Percentiles rank a stretch among this genome's conserved stretches.
phyloP scores from a whole-genome alignment of 2,329 filamentous ascomycete species.

The Huntiella savannae region DNA sequence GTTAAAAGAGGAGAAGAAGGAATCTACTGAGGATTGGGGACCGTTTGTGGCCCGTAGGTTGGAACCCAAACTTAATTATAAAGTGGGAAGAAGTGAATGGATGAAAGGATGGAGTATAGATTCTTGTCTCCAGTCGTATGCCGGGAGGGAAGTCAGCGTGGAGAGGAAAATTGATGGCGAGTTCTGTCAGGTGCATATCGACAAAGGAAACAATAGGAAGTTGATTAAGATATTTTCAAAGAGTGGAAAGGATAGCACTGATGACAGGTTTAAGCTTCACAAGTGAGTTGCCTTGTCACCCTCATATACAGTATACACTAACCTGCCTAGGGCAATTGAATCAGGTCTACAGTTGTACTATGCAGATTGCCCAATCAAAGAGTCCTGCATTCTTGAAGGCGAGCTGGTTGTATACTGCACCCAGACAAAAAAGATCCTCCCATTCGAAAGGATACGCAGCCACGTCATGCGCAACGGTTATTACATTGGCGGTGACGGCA shows the following conservation, averaged over 20 bases:
- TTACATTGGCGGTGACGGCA: slow-evolving; percentile 48
- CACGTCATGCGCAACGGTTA: slow-evolving; percentile 56
- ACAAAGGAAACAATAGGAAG: slow-evolving; percentile 34
- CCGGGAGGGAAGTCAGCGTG: slow-evolving; percentile 41
- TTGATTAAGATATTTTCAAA: slow-evolving; percentile 76
- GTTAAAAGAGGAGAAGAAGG: slow-evolving; percentile 10
- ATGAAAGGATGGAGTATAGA: slow-evolving; percentile 52
- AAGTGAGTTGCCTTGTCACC: slow-evolving; percentile 19
- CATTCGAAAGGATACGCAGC: slow-evolving; percentile 68
- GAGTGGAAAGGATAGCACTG: slow-evolving; percentile 73
- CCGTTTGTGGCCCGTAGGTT: slow-evolving; percentile 20
- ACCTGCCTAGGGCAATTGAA: slow-evolving; percentile 30
- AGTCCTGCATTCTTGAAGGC: slow-evolving; percentile 60
- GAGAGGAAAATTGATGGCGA: slow-evolving; percentile 78
- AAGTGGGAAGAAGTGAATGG: slow-evolving; percentile 45
- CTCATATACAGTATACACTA: too few species aligned
- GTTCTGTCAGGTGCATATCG: slow-evolving; percentile 75
- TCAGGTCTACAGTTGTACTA: slow-evolving; percentile 44
- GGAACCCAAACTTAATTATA: slow-evolving; percentile 37
- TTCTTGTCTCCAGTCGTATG: slow-evolving; percentile 49
- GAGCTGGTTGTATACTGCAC: slow-evolving; percentile 60
- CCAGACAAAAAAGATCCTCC: slow-evolving; percentile 41
- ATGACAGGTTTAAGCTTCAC: slow-evolving; percentile 45
- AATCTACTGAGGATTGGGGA: not conserved
- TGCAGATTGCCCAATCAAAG: slow-evolving; percentile 36